Evolutionary conservation across 352 stramenopile species (phyloP).

Genomic region (Globisporangium viniferum): DNA sequence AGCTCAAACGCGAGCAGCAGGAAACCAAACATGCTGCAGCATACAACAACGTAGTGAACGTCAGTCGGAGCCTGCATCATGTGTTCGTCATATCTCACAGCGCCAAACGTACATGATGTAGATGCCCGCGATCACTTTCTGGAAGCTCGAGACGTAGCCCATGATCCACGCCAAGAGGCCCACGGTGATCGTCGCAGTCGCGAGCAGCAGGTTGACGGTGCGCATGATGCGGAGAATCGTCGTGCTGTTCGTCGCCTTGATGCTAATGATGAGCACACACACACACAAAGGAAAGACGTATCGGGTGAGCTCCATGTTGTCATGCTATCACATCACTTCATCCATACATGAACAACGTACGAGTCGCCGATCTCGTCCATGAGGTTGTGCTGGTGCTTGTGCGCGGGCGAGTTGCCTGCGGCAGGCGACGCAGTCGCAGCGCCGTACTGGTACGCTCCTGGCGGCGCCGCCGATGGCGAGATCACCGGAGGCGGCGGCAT

Average conservation of each 20-base stretch:
- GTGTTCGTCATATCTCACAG: too few species aligned
- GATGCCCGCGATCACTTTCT: constrained; percentile 80
- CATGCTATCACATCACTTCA: background rate
- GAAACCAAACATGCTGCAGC: constrained; percentile 66
- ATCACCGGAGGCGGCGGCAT: constrained; percentile 38
- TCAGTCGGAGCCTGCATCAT: background rate
- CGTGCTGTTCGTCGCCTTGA: constrained; percentile 80
- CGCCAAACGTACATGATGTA: constrained; percentile 76
- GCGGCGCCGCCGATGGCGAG: constrained; percentile 24
- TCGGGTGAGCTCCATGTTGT: background rate
- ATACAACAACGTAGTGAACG: constrained; percentile 6
- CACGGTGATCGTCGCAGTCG: constrained; percentile 59
- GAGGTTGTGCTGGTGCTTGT: constrained; percentile 50
- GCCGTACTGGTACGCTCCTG: constrained; percentile 26
- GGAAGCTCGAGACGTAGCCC: constrained; percentile 69
- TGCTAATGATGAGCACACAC: constrained; percentile 21
- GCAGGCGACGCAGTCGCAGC: constrained; percentile 22
- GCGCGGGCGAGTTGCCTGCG: constrained; percentile 5
- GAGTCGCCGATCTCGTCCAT: constrained; percentile 82
- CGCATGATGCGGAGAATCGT: constrained; percentile 83
- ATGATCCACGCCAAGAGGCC: constrained; percentile 81
- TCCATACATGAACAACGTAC: constrained; percentile 18
- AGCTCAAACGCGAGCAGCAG: constrained; percentile 83
- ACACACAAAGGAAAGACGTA: background rate
- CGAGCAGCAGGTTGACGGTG: constrained; percentile 71